A percentile compares a stretch with the other conserved stretches of the same genome.
Conservation (phyloP, 1,284 basidiomycete genomes). For the Ceratobasidium sp. region DNA sequence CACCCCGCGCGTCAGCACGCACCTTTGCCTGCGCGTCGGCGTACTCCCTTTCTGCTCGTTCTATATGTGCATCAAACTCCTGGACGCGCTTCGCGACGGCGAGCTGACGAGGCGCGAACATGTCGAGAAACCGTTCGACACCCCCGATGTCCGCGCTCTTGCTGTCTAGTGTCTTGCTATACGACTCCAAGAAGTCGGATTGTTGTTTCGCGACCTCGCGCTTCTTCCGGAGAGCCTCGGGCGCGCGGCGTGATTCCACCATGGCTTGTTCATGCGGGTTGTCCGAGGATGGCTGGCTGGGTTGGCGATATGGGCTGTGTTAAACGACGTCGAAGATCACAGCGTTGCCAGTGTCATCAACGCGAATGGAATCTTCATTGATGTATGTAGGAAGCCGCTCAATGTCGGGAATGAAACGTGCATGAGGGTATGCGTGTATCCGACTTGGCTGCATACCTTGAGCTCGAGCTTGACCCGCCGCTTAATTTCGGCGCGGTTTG, state of each 20-base stretch:
- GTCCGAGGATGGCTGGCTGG: neutral
- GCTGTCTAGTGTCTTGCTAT: constrained; percentile 46
- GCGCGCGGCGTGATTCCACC: constrained; percentile 38
- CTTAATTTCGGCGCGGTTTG: constrained; percentile 19
- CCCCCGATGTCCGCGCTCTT: constrained; percentile 43
- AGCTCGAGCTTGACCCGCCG: constrained; percentile 16
- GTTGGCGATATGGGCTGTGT: constrained; percentile 33
- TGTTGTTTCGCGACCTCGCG: constrained; percentile 44
- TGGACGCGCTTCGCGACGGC: constrained; percentile 40
- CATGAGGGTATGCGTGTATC: too few species aligned
- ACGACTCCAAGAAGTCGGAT: constrained; percentile 45
- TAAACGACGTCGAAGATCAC: constrained; percentile 51
- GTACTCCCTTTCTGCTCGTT: constrained; percentile 40
- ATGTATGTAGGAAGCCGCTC: constrained; percentile 49
- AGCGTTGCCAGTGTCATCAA: constrained; percentile 50
- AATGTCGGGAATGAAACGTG: constrained; percentile 38
- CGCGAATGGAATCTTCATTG: too few species aligned
- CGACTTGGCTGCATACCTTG: constrained; percentile 21
- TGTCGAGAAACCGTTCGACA: constrained; percentile 48
- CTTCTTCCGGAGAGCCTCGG: constrained; percentile 42
- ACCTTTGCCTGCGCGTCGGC: constrained; percentile 33
- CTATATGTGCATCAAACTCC: constrained; percentile 45
- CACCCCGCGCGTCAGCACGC: constrained; percentile 44
- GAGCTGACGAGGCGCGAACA: constrained; percentile 45
- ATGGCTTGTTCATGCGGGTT: constrained; percentile 37